Base-by-base conservation (phyloP, 805 yeast genomes). In the Cyberlindnera subsufficiens region DNA sequence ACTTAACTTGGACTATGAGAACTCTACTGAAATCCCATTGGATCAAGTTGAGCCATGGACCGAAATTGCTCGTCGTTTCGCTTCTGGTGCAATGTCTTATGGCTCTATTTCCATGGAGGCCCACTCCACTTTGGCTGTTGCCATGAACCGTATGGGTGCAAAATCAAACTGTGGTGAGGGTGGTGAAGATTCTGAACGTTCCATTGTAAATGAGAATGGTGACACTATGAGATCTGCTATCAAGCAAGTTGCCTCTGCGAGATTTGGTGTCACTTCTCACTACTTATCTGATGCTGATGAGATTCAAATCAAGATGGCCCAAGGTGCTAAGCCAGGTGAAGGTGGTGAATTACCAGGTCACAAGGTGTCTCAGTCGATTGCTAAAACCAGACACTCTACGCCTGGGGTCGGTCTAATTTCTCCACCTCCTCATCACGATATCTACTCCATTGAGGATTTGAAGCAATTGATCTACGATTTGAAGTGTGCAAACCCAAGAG, bases 11-110 rank as follows among this genome's bases (percentile, higher is more conserved):
- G 97, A 93, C 66, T 88, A 68, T 59, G 85, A 78, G 35, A 64
- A 61, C 51, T 74, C 88, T 0, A 73, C 71, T 4, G 76, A 90
- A 5, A 93, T 91, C 42, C 97, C 99, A 44, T 69, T 91, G 49
- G 99, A 91, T 60, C 98, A 93, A 69, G 99, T 91, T 53, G 99
- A 91, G 71, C 99, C 99, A 36, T 91, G 99, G 99, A 93, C 98
- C 31, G 99, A 91, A 65, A 91, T 91, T 64, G 99, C 90, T 30
- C 82, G 96, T 57, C 78, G 99, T 58, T 93, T 93, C 63, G 90
- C 90, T 51, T 90, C 99, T n/a, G 99, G 99, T 70, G 99, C 99
- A 41, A 91, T 91, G 99, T 90, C 97, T 2, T 91, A 93, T 61
- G 99, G 99, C 60, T 91, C 98, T 38, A 91, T 91, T 60, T 91